Percentiles rank a stretch among this genome's conserved stretches.
phyloP scores from a whole-genome alignment of 352 stramenopile species.

The Pythium pyrilobum region DNA sequence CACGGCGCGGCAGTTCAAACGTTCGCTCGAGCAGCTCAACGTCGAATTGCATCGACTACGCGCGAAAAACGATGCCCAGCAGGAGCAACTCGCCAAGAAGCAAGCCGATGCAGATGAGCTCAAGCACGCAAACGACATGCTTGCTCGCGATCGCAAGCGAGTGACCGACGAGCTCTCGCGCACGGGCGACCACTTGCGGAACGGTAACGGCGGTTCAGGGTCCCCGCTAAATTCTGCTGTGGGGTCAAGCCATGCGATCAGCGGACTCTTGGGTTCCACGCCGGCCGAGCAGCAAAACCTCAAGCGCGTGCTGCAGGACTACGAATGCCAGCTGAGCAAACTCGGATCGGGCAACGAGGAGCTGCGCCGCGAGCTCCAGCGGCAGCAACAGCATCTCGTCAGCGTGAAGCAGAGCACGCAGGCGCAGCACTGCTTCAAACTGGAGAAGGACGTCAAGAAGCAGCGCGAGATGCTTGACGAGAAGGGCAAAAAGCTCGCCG shows the following conservation, averaged over 20 bases:
- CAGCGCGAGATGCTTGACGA: conserved; percentile 25
- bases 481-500: conserved; percentile 19
- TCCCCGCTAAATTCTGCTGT: background rate
- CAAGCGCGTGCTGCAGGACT: conserved; percentile 44
- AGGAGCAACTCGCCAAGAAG: conserved; percentile 5
- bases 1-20: conserved; percentile 29
- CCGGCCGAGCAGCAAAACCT: conserved; percentile 50
- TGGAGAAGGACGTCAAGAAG: conserved; percentile 49
- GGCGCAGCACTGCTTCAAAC: conserved; percentile 34
- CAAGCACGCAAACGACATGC: conserved; percentile 14
- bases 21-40: conserved; percentile 27
- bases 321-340: conserved; percentile 40
- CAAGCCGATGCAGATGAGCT: conserved; percentile 17
- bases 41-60: conserved; percentile 17
- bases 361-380: conserved; percentile 29
- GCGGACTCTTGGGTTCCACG: conserved; percentile 12
- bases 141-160: conserved; percentile 23
- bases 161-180: conserved; percentile 17
- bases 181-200: background rate
- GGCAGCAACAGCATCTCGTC: conserved; percentile 50
- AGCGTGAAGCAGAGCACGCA: conserved; percentile 46
- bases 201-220: background rate
- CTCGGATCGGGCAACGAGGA: conserved; percentile 39
- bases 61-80: conserved; percentile 3
- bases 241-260: background rate